Base-by-base conservation (phyloP, 768 basidiomycete species). In the Termitomyces sp. region DNA sequence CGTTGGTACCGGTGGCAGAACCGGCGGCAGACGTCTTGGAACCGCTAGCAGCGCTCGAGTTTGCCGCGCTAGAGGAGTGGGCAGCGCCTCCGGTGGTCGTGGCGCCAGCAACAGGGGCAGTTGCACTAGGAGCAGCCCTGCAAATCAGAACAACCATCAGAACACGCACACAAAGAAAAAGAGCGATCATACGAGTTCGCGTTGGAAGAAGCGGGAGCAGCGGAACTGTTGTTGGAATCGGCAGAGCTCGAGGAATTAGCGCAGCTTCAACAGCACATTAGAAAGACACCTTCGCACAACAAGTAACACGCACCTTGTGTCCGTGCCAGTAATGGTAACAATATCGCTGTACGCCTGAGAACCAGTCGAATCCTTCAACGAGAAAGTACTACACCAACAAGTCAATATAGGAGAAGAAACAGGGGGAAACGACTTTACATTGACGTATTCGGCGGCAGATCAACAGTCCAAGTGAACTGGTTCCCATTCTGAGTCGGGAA, bases 361-460 rank as follows among this genome's bases (percentile, higher is more conserved):
- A 16, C 88, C 88, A 14, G 81, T 80, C 65, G 69, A 70, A 60
- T 90, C 88, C 71, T 83, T 86, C 61, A 87, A 57, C 13, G 65
- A 65, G 35, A 81, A 62, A n/a, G 80, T 79, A 62, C 88, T 90
- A 52, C 13, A 30, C 1, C 10, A 33, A 3, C 33, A 11, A 33
- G 11, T 30, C 18, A 33, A 13, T 8, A 5, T 49, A 41, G 18
- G 9, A 52, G 18, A 22, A 9, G 3, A n/a, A 8, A 0, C 28
- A 48, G n/a, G n/a, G n/a, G n/a, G 8, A 32, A 26, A 26, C 26
- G 26, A 16, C 79, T 4, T 61, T 63, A 88, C 87, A 87, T 74
- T 33, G 62, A 57, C 16, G 77, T 78, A 24, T 75, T 76, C 1
- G 68, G 46, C 0, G 62, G 59, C 10, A 88, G 62, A 63, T 86